These are phyloP conservation scores for Azolla pinnata DNA, from an alignment of 75 land plant species.

Conservation along the genomic window DNA sequence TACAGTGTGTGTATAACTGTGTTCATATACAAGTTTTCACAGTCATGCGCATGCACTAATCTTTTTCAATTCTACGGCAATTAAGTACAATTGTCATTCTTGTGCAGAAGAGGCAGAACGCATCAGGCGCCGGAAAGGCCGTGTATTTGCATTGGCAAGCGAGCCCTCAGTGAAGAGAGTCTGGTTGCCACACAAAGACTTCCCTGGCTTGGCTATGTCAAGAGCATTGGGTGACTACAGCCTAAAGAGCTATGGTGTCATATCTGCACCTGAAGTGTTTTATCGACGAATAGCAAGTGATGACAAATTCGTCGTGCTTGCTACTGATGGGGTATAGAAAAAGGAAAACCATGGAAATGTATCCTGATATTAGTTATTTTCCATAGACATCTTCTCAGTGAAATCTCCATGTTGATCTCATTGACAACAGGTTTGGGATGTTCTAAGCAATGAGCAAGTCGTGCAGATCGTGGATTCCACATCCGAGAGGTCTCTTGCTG, in stretches of 20 bases:
- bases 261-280: constrained; percentile 22
- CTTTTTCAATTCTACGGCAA: neutral
- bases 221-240: constrained; percentile 28
- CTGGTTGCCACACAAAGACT: constrained; percentile 29
- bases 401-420: no score
- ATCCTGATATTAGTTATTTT: no score
- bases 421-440: constrained; percentile 77
- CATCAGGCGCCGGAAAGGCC: constrained; percentile 25
- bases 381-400: no score
- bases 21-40: no score
- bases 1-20: no score
- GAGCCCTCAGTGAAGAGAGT: constrained; percentile 28
- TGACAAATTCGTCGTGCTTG: constrained; percentile 30
- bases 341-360: no score
- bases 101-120: constrained; percentile 29
- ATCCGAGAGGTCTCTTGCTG: constrained; percentile 30
- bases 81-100: no score
- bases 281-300: constrained; percentile 16
- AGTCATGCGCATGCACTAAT: no score
- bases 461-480: constrained; percentile 46
- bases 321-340: constrained; percentile 32
- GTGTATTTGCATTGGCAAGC: constrained; percentile 22
- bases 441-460: constrained; percentile 50
- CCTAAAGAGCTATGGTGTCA: constrained; percentile 26
- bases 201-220: constrained; percentile 33